phyloP scores from a whole-genome alignment of 2,329 filamentous ascomycete genomes.

The Exophiala phaeomuriformis region DNA sequence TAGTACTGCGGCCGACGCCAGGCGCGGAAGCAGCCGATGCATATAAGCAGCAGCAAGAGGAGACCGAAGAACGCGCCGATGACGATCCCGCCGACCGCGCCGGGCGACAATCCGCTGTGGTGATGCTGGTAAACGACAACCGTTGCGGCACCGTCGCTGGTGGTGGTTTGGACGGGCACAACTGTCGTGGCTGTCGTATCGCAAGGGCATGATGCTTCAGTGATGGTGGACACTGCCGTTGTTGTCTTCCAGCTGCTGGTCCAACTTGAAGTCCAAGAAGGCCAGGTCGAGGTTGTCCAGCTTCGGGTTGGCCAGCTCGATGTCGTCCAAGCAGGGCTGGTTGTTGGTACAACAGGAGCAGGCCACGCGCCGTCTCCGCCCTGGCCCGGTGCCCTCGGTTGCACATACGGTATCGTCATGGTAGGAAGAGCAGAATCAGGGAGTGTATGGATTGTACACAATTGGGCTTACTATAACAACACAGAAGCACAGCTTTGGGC shows the following conservation, averaged over 20 bases:
- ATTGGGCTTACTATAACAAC: too few relatives aligned
- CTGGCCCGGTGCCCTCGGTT: constrained; percentile 3
- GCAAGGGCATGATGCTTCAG: constrained; percentile 4
- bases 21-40: constrained; percentile 16
- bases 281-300: constrained; percentile 3
- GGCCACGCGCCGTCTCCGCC: neutral
- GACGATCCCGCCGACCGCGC: constrained; percentile 18
- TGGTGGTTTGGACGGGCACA: constrained; percentile 9
- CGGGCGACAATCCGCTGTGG: constrained; percentile 14
- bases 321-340: neutral
- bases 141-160: neutral
- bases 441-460: neutral
- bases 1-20: constrained; percentile 8
- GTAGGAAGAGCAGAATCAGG: neutral
- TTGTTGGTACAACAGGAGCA: neutral
- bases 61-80: constrained; percentile 21
- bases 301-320: neutral
- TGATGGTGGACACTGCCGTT: neutral
- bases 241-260: neutral
- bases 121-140: constrained; percentile 11
- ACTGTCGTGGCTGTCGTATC: constrained; percentile 4
- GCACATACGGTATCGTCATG: neutral
- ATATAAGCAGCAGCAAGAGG: constrained; percentile 16
- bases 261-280: neutral
- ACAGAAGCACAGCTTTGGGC: too few relatives aligned